Evolutionary conservation across 2,329 filamentous ascomycete species (phyloP).

Genomic region (Cercospora brassicicola): DNA sequence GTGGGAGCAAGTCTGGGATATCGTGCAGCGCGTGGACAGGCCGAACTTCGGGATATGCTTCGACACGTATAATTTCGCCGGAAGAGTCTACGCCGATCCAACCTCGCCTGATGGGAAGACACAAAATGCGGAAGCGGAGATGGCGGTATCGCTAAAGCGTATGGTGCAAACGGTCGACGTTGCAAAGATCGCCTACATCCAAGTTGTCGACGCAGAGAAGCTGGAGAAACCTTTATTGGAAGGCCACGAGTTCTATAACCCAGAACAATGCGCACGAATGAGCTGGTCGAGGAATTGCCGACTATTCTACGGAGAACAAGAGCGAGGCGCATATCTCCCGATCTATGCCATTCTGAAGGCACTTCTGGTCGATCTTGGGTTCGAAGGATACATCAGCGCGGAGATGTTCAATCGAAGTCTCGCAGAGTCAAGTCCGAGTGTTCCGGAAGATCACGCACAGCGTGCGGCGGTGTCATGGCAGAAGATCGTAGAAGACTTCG

Average conservation of each 20-base stretch:
- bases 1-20: slow-evolving; percentile 71
- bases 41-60: slow-evolving; percentile 74
- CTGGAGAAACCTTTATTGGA: slow-evolving; percentile 58
- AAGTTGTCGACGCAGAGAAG: slow-evolving; percentile 72
- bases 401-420: slow-evolving; percentile 68
- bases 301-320: slow-evolving; percentile 64
- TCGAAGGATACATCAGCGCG: slow-evolving; percentile 68
- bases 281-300: slow-evolving; percentile 76
- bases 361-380: slow-evolving; percentile 65
- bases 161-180: slow-evolving; percentile 60
- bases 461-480: slow-evolving; percentile 55
- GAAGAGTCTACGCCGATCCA: slow-evolving; percentile 69
- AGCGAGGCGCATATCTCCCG: slow-evolving; percentile 67
- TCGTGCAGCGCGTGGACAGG: slow-evolving; percentile 64
- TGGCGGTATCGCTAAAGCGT: slow-evolving; percentile 56
- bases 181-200: slow-evolving; percentile 70
- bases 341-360: slow-evolving; percentile 60
- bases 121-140: slow-evolving; percentile 55
- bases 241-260: slow-evolving; percentile 60
- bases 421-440: slow-evolving; percentile 52
- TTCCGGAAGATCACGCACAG: slow-evolving; percentile 57
- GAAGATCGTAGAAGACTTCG: slow-evolving; percentile 47
- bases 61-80: slow-evolving; percentile 77
- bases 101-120: slow-evolving; percentile 54
- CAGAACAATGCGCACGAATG: slow-evolving; percentile 65